These are phyloP conservation scores for Selaginella tamariscina DNA, from an alignment of 75 land plant genomes.

Conservation along the genomic window DNA sequence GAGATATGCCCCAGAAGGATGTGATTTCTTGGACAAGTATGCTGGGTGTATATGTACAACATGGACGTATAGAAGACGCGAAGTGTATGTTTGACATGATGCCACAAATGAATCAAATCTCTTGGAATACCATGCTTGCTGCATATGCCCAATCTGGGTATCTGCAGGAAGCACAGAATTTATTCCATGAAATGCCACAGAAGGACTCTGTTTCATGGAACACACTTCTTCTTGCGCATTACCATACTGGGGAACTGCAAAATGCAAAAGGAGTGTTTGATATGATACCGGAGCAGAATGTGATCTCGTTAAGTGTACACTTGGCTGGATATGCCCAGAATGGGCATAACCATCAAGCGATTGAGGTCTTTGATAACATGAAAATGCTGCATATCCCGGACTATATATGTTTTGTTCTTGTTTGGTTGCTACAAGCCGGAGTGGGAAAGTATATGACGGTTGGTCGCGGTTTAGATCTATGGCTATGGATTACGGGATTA, in stretches of 20 bases:
- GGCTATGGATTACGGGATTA: neutral
- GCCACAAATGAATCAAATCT: neutral
- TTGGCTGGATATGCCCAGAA: slow-evolving; percentile 11
- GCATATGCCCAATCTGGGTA: slow-evolving; percentile 2
- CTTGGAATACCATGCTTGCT: slow-evolving; percentile 5
- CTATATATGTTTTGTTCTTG: neutral
- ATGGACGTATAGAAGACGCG: neutral
- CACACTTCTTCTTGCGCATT: neutral
- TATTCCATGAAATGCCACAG: slow-evolving; percentile 7
- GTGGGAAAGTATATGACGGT: neutral
- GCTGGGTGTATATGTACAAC: neutral
- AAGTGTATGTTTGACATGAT: neutral
- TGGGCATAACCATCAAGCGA: neutral
- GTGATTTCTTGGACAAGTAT: neutral
- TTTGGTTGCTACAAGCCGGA: neutral
- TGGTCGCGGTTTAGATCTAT: neutral
- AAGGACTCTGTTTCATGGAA: slow-evolving; percentile 1
- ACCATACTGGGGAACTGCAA: neutral
- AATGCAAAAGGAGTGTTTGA: neutral
- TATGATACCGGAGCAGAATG: neutral
- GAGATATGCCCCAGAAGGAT: neutral
- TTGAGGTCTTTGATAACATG: neutral
- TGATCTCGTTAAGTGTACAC: neutral
- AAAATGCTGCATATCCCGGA: neutral
- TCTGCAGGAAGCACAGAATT: neutral